Percentiles rank a stretch among this genome's conserved stretches.
Evolutionary conservation across 768 basidiomycete genomes (phyloP).

Genomic region (Serendipita sp.): DNA sequence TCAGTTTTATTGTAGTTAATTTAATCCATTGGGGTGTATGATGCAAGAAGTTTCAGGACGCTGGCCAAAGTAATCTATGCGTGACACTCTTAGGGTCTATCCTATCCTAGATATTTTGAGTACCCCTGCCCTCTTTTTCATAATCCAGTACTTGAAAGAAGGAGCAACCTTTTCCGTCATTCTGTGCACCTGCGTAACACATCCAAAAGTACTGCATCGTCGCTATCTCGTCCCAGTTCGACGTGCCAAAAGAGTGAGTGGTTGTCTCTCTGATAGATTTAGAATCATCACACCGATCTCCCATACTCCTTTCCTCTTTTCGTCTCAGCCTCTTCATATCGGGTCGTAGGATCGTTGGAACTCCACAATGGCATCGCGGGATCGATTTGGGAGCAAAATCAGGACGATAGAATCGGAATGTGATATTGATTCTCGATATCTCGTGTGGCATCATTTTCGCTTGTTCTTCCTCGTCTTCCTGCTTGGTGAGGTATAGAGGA

Average conservation of each 20-base stretch:
- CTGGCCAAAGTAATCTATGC: too few relatives aligned
- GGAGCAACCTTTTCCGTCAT: constrained; percentile 67
- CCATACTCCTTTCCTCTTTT: neutral
- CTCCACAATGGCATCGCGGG: constrained; percentile 56
- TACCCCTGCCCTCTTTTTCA: constrained; percentile 45
- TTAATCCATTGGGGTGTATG: too few relatives aligned
- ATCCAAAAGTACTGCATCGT: constrained; percentile 59
- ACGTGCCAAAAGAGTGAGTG: neutral
- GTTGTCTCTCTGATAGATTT: constrained; percentile 8
- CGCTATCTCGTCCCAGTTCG: constrained; percentile 25
- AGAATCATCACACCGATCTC: neutral
- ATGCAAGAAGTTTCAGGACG: too few relatives aligned
- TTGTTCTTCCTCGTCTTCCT: neutral
- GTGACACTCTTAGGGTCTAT: too few relatives aligned
- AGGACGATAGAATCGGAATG: constrained; percentile 74
- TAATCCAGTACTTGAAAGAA: constrained; percentile 64
- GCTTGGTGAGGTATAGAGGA: constrained; percentile 11
- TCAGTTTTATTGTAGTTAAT: too few relatives aligned
- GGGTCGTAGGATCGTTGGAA: constrained; percentile 53
- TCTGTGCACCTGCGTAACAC: constrained; percentile 67
- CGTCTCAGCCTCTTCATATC: constrained; percentile 59
- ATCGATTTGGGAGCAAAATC: constrained; percentile 53
- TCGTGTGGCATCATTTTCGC: constrained; percentile 25
- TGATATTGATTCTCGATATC: constrained; percentile 68
- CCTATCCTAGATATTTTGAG: neutral